Evolutionary conservation across 2,329 filamentous ascomycete genomes (phyloP).

Genomic region (Exophiala aquamarina): DNA sequence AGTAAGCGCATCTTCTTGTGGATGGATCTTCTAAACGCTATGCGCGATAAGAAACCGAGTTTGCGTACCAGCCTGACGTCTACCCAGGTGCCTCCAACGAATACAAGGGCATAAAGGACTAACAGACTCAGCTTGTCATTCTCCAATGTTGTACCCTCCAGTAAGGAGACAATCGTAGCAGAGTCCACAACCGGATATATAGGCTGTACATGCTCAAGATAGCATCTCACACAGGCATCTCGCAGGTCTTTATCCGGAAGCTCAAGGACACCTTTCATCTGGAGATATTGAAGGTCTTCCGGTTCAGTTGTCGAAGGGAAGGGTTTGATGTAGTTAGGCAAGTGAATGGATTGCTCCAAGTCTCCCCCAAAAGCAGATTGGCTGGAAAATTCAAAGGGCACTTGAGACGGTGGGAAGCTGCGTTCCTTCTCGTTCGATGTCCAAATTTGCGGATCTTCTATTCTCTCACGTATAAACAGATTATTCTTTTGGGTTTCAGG

Average conservation of each 20-base stretch:
- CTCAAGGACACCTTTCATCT: slow-evolving; percentile 77
- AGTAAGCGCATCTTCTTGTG: slow-evolving; percentile 72
- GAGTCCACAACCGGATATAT: slow-evolving; percentile 84
- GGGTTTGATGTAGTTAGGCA: slow-evolving; percentile 67
- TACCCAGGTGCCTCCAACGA: slow-evolving; percentile 82
- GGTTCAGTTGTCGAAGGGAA: slow-evolving; percentile 72
- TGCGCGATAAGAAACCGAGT: slow-evolving; percentile 73
- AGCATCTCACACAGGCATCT: slow-evolving; percentile 77
- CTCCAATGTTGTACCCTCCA: slow-evolving; percentile 63
- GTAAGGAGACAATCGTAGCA: slow-evolving; percentile 57
- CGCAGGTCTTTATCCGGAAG: slow-evolving; percentile 70
- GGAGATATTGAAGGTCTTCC: slow-evolving; percentile 80
- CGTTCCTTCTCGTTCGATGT: background rate
- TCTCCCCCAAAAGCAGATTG: too few species aligned
- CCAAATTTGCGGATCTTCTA: background rate
- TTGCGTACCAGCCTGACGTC: slow-evolving; percentile 72
- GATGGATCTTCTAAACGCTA: slow-evolving; percentile 84
- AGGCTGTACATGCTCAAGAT: slow-evolving; percentile 84
- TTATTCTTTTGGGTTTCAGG: background rate
- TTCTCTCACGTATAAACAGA: too few species aligned
- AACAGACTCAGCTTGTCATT: slow-evolving; percentile 74
- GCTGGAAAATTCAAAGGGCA: background rate
- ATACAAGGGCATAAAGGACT: slow-evolving; percentile 92
- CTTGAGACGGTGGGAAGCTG: background rate
- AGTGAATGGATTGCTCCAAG: too few species aligned